phyloP scores from a whole-genome alignment of 1,284 basidiomycete genomes.

The Apiotrichum montevideense region DNA sequence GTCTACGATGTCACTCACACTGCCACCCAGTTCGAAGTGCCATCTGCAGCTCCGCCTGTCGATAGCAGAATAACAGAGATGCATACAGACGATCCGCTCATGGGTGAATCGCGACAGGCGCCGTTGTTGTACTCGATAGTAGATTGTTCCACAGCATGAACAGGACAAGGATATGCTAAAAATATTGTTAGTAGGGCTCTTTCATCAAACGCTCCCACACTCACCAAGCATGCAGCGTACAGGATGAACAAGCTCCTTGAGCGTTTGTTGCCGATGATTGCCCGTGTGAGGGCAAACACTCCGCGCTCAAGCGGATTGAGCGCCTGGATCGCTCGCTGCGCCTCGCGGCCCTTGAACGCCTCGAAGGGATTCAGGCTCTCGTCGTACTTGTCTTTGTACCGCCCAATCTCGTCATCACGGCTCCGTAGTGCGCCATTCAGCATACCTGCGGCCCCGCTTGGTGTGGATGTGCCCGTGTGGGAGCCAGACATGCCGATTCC shows the following conservation, averaged over 20 bases:
- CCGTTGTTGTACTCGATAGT: conserved; percentile 32
- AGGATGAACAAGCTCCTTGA: conserved; percentile 54
- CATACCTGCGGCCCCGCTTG: conserved; percentile 16
- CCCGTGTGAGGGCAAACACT: conserved; percentile 74
- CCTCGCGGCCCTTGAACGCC: conserved; percentile 90
- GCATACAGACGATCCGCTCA: not conserved
- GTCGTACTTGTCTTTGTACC: conserved; percentile 86
- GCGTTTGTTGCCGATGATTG: conserved; percentile 79
- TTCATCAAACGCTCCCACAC: conserved; percentile 3
- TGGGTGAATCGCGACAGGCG: conserved; percentile 4
- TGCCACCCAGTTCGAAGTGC: no score
- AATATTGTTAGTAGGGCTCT: not conserved
- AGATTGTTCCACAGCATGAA: conserved; percentile 42
- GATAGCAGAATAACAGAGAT: not conserved
- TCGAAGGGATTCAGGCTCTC: conserved; percentile 97
- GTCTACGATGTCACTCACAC: no score
- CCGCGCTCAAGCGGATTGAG: conserved; percentile 87
- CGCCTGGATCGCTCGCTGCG: conserved; percentile 79
- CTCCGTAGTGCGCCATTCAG: conserved; percentile 33
- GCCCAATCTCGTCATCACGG: conserved; percentile 67
- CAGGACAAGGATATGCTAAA: conserved; percentile 40
- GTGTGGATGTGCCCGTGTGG: conserved; percentile 13
- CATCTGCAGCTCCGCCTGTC: no score
- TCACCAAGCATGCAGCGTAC: conserved; percentile 41
- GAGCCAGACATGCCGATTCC: conserved; percentile 11